Evolutionary conservation across 441 rosid genomes (phyloP).

Genomic region (Cnidoscolus chayamansa): DNA sequence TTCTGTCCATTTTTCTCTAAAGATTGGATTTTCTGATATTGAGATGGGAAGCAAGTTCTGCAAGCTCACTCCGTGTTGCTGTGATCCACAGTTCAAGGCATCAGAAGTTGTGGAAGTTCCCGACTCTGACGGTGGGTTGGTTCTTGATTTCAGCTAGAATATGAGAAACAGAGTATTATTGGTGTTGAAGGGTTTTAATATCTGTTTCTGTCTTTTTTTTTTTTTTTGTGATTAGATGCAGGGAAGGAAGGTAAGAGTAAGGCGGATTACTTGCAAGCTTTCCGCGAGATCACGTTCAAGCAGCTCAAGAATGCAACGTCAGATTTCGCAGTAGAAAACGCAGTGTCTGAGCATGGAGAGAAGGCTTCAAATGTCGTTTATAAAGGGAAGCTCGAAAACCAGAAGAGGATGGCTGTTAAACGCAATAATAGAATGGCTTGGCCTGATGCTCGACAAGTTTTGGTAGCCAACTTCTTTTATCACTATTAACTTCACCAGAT

Average conservation of each 20-base stretch:
- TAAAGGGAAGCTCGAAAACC: conserved; percentile 43
- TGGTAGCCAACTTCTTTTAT: conserved; percentile 30
- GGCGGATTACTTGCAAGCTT: conserved; percentile 50
- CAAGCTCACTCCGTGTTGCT: conserved; percentile 63
- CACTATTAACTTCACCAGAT: conserved; percentile 1
- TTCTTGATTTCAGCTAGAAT: conserved; percentile 4
- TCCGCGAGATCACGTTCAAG: conserved; percentile 70
- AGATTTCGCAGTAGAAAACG: conserved; percentile 40
- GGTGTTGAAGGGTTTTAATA: background rate
- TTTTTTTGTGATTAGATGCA: conserved; percentile 25
- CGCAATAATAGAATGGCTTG: conserved; percentile 46
- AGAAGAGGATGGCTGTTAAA: conserved; percentile 38
- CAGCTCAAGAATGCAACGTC: conserved; percentile 53
- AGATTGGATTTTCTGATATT: conserved; percentile 6
- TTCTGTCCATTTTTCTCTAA: background rate
- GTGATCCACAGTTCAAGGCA: conserved; percentile 54
- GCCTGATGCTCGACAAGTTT: conserved; percentile 52
- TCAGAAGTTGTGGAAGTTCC: conserved; percentile 57
- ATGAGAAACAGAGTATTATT: background rate
- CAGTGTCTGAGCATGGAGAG: conserved; percentile 55
- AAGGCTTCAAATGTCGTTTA: conserved; percentile 52
- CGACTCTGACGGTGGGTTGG: conserved; percentile 49
- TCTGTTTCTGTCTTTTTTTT: background rate
- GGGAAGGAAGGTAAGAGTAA: conserved; percentile 58
- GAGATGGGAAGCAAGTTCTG: conserved; percentile 75